Evolutionary conservation across 495 filamentous ascomycete genomes (phyloP).

Genomic region (Mytilinidion resinicola): DNA sequence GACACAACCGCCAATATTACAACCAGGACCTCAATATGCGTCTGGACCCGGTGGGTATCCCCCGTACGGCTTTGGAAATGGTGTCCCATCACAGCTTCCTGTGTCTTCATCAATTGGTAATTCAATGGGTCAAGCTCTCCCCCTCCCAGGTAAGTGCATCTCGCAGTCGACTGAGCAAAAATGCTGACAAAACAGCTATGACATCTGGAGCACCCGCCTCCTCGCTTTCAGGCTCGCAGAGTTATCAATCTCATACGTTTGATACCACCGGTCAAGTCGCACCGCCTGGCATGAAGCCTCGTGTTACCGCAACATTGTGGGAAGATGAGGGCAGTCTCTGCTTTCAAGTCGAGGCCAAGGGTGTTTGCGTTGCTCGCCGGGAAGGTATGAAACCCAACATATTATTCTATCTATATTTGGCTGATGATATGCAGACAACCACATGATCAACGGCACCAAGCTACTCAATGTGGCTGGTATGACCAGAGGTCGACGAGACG

Average conservation of each 20-base stretch:
- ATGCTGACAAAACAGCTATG: slow-evolving; percentile 25
- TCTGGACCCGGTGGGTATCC: slow-evolving; percentile 65
- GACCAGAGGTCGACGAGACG: slow-evolving; percentile 92
- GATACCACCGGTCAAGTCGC: slow-evolving; percentile 89
- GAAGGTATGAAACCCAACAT: slow-evolving; percentile 60
- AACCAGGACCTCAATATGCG: slow-evolving; percentile 72
- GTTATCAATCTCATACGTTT: slow-evolving; percentile 52
- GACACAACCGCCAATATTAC: slow-evolving; percentile 73
- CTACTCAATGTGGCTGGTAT: slow-evolving; percentile 95
- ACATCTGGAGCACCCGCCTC: slow-evolving; percentile 21
- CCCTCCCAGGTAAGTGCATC: slow-evolving; percentile 30
- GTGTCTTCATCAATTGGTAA: slow-evolving; percentile 62
- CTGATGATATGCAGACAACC: slow-evolving; percentile 62
- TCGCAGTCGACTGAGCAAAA: not conserved
- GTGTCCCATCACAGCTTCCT: slow-evolving; percentile 23
- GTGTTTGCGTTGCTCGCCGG: slow-evolving; percentile 88
- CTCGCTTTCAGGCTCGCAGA: slow-evolving; percentile 22
- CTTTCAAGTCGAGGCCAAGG: slow-evolving; percentile 95
- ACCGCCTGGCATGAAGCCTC: slow-evolving; percentile 95
- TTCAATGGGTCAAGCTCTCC: slow-evolving; percentile 29
- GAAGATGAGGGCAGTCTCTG: slow-evolving; percentile 97
- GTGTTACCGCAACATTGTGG: slow-evolving; percentile 95
- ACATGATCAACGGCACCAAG: slow-evolving; percentile 99
- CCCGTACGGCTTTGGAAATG: slow-evolving; percentile 48
- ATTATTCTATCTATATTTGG: not conserved